These are phyloP conservation scores for Suillus weaverae DNA, from an alignment of 768 basidiomycete genomes.

Conservation along the genomic window DNA sequence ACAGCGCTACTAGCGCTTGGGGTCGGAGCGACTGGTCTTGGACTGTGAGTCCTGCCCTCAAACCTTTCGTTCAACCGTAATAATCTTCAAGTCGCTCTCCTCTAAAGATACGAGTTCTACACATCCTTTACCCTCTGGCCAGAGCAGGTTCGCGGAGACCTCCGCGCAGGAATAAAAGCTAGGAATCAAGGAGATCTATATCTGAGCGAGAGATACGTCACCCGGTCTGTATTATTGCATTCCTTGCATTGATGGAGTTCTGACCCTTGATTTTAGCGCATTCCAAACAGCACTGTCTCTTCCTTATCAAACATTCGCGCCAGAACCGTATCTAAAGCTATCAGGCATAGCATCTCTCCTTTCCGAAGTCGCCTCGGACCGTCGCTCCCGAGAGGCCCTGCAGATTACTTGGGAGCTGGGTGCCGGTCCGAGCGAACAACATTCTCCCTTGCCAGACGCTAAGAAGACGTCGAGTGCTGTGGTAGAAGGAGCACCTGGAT, in stretches of 20 bases:
- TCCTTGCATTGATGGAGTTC: neutral
- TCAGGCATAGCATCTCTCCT: constrained; percentile 66
- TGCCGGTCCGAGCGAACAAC: constrained; percentile 3
- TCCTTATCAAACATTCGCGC: constrained; percentile 33
- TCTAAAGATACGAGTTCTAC: constrained; percentile 55
- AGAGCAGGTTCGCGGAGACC: constrained; percentile 55
- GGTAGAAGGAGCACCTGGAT: constrained; percentile 9
- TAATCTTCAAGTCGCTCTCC: neutral
- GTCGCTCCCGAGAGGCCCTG: constrained; percentile 28
- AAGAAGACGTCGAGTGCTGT: neutral
- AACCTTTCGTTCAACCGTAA: neutral
- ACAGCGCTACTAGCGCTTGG: constrained; percentile 37
- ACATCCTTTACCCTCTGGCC: constrained; percentile 67
- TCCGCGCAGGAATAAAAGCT: constrained; percentile 65
- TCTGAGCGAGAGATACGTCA: constrained; percentile 52
- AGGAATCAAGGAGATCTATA: constrained; percentile 56
- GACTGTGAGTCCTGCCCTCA: constrained; percentile 36
- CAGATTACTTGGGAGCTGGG: constrained; percentile 24
- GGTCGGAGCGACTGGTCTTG: constrained; percentile 41
- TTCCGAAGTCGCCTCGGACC: constrained; percentile 45
- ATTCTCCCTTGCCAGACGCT: constrained; percentile 7
- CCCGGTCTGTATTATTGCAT: constrained; percentile 42
- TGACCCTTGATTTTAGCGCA: constrained; percentile 41
- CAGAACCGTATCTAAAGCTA: constrained; percentile 61
- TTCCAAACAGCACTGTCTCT: constrained; percentile 53